These are phyloP conservation scores for Picea abies DNA, from an alignment of 83 land plant species.

Conservation along the genomic window DNA sequence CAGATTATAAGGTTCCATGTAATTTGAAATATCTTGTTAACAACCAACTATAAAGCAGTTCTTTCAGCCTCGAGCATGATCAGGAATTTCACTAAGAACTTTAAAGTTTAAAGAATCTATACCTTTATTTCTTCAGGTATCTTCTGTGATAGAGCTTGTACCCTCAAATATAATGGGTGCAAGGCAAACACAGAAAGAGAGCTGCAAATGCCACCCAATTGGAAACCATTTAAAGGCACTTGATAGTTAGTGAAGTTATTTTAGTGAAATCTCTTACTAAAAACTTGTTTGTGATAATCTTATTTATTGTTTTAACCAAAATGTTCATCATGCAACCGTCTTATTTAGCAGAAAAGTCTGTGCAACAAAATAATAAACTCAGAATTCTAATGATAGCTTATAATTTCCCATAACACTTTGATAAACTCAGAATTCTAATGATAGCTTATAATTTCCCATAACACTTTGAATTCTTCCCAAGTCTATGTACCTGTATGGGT, in stretches of 20 bases:
- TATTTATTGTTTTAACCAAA: neutral
- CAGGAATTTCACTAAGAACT: slow-evolving; percentile 7
- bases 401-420: neutral
- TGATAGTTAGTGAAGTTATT: neutral
- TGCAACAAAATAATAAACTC: neutral
- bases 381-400: slow-evolving; percentile 5
- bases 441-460: slow-evolving; percentile 3
- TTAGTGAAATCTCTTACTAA: neutral
- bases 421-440: neutral
- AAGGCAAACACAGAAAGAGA: slow-evolving; percentile 98
- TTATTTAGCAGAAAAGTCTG: slow-evolving; percentile 6
- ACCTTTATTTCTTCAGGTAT: slow-evolving; percentile 90
- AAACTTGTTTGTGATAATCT: neutral
- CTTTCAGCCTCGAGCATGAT: neutral
- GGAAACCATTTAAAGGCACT: neutral
- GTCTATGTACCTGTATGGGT: slow-evolving; percentile 89
- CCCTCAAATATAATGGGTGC: slow-evolving; percentile 94
- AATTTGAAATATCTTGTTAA: neutral
- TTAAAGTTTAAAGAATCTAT: neutral
- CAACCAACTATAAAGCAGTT: neutral
- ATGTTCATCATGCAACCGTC: neutral
- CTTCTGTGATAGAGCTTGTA: slow-evolving; percentile 80
- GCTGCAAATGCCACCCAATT: slow-evolving; percentile 42
- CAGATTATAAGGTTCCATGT: neutral
- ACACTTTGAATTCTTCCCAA: neutral